A percentile compares a stretch with the other conserved stretches of the same genome.
Conservation (phyloP, 768 basidiomycete species). For the Agaricus blazei region DNA sequence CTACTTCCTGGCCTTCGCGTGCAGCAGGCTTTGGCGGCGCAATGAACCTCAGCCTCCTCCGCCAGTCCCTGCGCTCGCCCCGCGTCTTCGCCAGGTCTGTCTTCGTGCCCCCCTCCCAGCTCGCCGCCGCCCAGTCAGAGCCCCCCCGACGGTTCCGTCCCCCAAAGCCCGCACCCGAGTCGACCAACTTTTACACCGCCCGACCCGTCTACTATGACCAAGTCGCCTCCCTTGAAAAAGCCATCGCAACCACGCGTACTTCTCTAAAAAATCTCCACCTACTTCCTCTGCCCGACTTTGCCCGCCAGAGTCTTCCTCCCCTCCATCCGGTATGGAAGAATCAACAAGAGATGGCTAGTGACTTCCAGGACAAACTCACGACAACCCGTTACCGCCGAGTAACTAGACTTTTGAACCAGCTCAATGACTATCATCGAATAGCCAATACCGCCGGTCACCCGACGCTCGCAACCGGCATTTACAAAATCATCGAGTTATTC, state of each 20-base stretch:
- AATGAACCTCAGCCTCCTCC: constrained; percentile 18
- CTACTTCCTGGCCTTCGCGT: background rate
- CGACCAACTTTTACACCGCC: constrained; percentile 83
- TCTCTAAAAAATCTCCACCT: constrained; percentile 64
- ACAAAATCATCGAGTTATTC: constrained; percentile 53
- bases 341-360: constrained; percentile 49
- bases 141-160: background rate
- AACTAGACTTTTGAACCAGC: constrained; percentile 54
- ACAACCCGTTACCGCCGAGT: constrained; percentile 69
- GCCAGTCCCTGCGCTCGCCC: constrained; percentile 7
- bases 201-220: constrained; percentile 72
- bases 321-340: constrained; percentile 67
- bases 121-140: constrained; percentile 8
- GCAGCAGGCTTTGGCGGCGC: constrained; percentile 13
- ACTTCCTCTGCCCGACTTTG: constrained; percentile 73
- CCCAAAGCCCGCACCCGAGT: constrained; percentile 40
- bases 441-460: constrained; percentile 51
- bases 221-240: constrained; percentile 58
- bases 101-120: constrained; percentile 12
- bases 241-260: constrained; percentile 50
- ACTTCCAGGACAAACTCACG: constrained; percentile 57
- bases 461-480: constrained; percentile 48
- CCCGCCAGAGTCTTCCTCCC: constrained; percentile 50
- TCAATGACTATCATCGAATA: constrained; percentile 59
- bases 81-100: background rate